phyloP scores from a whole-genome alignment of 352 stramenopile genomes.

The Pythium dissimile region DNA sequence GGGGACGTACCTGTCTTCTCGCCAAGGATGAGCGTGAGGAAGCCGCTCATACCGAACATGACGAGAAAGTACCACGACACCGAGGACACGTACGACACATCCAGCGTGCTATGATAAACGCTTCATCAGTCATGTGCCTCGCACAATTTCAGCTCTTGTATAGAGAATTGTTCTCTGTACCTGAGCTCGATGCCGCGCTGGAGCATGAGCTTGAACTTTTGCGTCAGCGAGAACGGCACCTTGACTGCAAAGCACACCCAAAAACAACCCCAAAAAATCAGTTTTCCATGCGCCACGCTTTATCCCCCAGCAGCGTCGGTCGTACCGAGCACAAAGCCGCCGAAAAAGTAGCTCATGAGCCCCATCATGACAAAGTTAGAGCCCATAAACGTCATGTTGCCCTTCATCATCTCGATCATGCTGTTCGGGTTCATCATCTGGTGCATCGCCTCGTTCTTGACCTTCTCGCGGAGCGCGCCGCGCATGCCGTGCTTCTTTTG shows the following conservation, averaged over 20 bases:
- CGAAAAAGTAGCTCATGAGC: conserved; percentile 98
- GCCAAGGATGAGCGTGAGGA: conserved; percentile 95
- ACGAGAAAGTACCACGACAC: conserved; percentile 99
- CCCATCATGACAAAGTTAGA: conserved; percentile 99
- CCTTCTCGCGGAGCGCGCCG: conserved; percentile 82
- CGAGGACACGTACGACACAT: conserved; percentile 97
- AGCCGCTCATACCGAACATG: conserved; percentile 97
- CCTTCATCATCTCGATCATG: conserved; percentile 99
- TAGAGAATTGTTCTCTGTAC: conserved; percentile 26
- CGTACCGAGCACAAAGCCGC: conserved; percentile 94
- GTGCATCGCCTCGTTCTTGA: conserved; percentile 88
- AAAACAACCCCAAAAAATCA: neutral
- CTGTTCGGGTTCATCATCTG: conserved; percentile 95
- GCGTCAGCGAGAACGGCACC: conserved; percentile 97
- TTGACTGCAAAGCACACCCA: conserved; percentile 66
- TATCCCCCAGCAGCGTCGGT: neutral
- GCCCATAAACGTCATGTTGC: conserved; percentile 98
- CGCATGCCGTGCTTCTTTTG: conserved; percentile 87
- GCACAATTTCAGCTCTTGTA: neutral
- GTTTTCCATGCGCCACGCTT: neutral
- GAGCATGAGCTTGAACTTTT: conserved; percentile 98
- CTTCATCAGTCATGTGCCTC: neutral
- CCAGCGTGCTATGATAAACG: conserved; percentile 91
- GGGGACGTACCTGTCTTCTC: conserved; percentile 74
- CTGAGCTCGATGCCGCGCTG: conserved; percentile 96